These are phyloP conservation scores for Schizophyllum amplum DNA, from an alignment of 1,284 basidiomycete species.

Conservation along the genomic window DNA sequence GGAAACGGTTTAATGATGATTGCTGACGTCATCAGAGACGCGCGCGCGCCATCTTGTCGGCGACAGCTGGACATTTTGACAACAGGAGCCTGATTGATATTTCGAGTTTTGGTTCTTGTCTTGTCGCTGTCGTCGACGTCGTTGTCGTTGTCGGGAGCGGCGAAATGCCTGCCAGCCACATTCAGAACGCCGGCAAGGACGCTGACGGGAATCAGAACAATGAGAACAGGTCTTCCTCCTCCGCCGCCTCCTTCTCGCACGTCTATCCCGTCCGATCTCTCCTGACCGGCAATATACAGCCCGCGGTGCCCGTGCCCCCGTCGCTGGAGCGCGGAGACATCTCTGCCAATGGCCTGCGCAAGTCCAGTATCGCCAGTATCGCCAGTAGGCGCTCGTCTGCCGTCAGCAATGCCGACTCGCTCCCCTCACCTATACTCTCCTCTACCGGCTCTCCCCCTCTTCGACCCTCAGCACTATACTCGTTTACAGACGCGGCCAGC, in stretches of 20 bases:
- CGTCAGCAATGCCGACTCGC: slow-evolving; percentile 14
- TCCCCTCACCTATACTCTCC: background rate
- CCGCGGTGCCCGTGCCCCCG: slow-evolving; percentile 7
- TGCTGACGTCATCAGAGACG: background rate
- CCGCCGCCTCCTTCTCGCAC: slow-evolving; percentile 17
- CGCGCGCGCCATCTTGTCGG: background rate
- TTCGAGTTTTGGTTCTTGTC: background rate
- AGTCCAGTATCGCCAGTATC: background rate
- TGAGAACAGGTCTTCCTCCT: slow-evolving; percentile 4
- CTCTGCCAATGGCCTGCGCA: slow-evolving; percentile 18
- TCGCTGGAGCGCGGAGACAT: slow-evolving; percentile 21
- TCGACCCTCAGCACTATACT: background rate
- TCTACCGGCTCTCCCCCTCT: background rate
- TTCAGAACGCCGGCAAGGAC: background rate
- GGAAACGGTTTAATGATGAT: too few relatives aligned
- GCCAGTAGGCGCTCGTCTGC: slow-evolving; percentile 16
- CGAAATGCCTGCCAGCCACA: background rate
- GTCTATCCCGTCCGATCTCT: slow-evolving; percentile 34
- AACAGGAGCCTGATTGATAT: background rate
- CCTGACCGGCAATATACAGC: slow-evolving; percentile 26
- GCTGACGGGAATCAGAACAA: background rate
- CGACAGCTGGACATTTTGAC: background rate
- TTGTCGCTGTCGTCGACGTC: background rate
- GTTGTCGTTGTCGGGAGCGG: background rate
- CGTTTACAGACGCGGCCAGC: background rate